phyloP scores from a whole-genome alignment of 1,284 basidiomycete species.

The Marasmius oreades region DNA sequence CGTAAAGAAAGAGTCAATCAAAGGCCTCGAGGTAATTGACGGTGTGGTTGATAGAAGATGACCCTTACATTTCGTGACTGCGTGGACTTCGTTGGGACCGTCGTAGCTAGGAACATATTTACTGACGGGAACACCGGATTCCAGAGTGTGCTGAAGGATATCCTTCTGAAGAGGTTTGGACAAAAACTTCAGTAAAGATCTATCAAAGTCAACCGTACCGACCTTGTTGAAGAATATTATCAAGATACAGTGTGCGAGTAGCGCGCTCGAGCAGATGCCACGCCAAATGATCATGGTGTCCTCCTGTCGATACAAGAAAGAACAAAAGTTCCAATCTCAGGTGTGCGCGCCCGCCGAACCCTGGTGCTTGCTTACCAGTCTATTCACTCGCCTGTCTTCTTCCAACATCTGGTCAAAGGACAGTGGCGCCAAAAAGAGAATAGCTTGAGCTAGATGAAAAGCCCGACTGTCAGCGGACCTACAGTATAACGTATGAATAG shows the following conservation, averaged over 20 bases:
- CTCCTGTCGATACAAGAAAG: constrained; percentile 33
- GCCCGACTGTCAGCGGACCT: background rate
- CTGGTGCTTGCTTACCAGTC: constrained; percentile 29
- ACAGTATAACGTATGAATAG: background rate
- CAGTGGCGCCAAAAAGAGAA: constrained; percentile 44
- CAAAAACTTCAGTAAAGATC: background rate
- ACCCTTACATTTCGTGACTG: constrained; percentile 45
- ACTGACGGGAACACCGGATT: constrained; percentile 52
- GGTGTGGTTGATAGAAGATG: background rate
- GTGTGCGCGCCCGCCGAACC: background rate
- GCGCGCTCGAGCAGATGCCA: constrained; percentile 53
- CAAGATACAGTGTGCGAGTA: constrained; percentile 53
- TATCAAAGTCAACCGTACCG: constrained; percentile 10
- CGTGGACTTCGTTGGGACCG: constrained; percentile 49
- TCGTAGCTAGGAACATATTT: constrained; percentile 63
- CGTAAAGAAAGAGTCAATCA: too few relatives aligned
- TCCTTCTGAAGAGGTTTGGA: constrained; percentile 41
- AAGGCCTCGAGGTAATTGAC: too few relatives aligned
- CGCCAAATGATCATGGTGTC: constrained; percentile 63
- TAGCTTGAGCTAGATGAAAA: constrained; percentile 37
- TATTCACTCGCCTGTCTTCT: constrained; percentile 40
- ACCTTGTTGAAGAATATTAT: constrained; percentile 72
- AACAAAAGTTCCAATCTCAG: background rate
- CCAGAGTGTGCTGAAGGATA: constrained; percentile 54
- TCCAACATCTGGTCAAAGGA: constrained; percentile 42